Conservation (phyloP, 768 basidiomycete genomes). For the Sutorius australiensis region DNA sequence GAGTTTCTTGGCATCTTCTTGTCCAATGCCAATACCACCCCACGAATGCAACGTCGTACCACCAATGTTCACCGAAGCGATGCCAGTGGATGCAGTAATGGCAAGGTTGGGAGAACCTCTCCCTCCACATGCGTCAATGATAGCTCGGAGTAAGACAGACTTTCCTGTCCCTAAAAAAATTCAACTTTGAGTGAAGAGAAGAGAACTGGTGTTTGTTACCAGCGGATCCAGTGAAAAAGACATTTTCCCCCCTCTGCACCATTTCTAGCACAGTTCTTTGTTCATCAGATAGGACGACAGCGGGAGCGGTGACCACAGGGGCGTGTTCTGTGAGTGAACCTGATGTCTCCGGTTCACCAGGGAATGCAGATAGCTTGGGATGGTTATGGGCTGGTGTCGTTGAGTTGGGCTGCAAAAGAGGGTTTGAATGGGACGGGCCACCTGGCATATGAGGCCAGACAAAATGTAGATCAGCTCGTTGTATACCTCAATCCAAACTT, state of each 20-base stretch:
- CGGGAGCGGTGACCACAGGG: slow-evolving; percentile 1
- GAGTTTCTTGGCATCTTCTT: slow-evolving; percentile 49
- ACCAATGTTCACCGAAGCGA: slow-evolving; percentile 79
- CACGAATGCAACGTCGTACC: slow-evolving; percentile 79
- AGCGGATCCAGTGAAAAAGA: slow-evolving; percentile 87
- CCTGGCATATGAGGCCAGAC: slow-evolving; percentile 8
- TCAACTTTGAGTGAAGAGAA: neutral
- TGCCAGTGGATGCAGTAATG: slow-evolving; percentile 77
- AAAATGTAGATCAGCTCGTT: neutral
- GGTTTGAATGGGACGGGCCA: neutral
- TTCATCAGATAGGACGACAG: slow-evolving; percentile 46
- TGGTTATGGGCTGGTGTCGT: neutral
- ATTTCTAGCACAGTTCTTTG: slow-evolving; percentile 46
- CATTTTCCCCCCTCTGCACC: slow-evolving; percentile 58
- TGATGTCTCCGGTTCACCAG: neutral
- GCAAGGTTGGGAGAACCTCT: slow-evolving; percentile 43
- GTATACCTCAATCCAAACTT: slow-evolving; percentile 8
- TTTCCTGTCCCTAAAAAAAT: slow-evolving; percentile 65
- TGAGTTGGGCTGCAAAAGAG: neutral
- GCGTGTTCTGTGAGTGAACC: neutral
- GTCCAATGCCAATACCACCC: slow-evolving; percentile 77
- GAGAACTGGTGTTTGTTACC: slow-evolving; percentile 32
- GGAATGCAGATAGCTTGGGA: neutral
- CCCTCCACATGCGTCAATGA: slow-evolving; percentile 51
- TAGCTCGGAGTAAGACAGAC: slow-evolving; percentile 73